phyloP scores from a whole-genome alignment of 2,329 filamentous ascomycete species.

The Xylariaceae sp. region DNA sequence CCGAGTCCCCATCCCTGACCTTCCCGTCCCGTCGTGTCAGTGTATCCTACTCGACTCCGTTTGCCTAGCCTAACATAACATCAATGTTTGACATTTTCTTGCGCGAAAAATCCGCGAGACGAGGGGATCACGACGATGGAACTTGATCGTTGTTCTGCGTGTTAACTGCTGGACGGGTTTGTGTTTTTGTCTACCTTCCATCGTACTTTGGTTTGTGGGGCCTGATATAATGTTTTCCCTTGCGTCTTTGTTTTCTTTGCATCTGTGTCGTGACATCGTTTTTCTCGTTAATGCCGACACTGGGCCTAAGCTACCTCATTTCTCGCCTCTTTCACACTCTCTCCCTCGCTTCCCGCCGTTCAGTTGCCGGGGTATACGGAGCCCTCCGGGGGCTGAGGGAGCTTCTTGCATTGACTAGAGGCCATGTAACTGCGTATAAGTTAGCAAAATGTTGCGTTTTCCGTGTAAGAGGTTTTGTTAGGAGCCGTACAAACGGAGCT shows the following conservation, averaged over 20 bases:
- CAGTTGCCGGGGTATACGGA: conserved; percentile 37
- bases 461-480: conserved; percentile 21
- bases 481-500: conserved; percentile 63
- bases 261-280: conserved; percentile 9
- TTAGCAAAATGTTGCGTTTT: conserved; percentile 14
- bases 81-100: too few relatives aligned
- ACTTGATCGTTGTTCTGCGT: too few relatives aligned
- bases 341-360: background rate
- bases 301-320: background rate
- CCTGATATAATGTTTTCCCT: background rate
- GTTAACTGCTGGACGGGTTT: too few relatives aligned
- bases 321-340: background rate
- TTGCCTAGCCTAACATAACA: background rate
- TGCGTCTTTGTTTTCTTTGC: background rate
- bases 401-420: conserved; percentile 83
- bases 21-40: background rate
- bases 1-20: background rate
- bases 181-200: too few relatives aligned
- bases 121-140: too few relatives aligned
- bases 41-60: background rate
- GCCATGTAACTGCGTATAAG: conserved; percentile 73
- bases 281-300: background rate
- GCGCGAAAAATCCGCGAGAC: too few relatives aligned
- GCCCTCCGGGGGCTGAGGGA: conserved; percentile 87
- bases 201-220: background rate